Evolutionary conservation across 2,329 filamentous ascomycete genomes (phyloP).

Genomic region (Rosellinia necatrix): DNA sequence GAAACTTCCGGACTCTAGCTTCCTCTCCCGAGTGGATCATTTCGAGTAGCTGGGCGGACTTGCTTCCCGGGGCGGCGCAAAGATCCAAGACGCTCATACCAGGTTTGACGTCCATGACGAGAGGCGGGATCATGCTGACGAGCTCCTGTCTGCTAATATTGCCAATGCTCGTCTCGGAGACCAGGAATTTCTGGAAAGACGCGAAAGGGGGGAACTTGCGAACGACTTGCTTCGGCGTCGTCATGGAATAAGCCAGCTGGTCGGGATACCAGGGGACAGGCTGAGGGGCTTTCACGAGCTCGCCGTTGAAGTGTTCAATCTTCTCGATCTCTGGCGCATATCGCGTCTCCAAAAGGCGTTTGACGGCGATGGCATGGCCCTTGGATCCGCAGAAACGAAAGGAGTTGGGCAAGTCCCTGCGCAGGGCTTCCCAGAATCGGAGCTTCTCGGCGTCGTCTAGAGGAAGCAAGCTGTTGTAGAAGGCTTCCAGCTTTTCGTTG

Average conservation of each 20-base stretch:
- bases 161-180: slow-evolving; percentile 94
- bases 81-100: slow-evolving; percentile 94
- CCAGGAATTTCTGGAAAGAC: slow-evolving; percentile 95
- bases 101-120: slow-evolving; percentile 87
- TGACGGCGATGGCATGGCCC: slow-evolving; percentile 90
- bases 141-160: slow-evolving; percentile 98
- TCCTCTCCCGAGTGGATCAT: slow-evolving; percentile 94
- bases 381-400: slow-evolving; percentile 97
- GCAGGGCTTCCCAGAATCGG: slow-evolving; percentile 82
- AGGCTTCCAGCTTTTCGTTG: slow-evolving; percentile 84
- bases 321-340: slow-evolving; percentile 90
- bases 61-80: slow-evolving; percentile 96
- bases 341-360: slow-evolving; percentile 82
- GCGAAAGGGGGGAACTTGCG: slow-evolving; percentile 93
- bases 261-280: slow-evolving; percentile 93
- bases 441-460: slow-evolving; percentile 78
- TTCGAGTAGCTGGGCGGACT: slow-evolving; percentile 93
- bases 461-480: slow-evolving; percentile 79
- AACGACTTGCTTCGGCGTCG: slow-evolving; percentile 93
- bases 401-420: slow-evolving; percentile 89
- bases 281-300: slow-evolving; percentile 78
- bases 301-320: slow-evolving; percentile 81
- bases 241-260: slow-evolving; percentile 96
- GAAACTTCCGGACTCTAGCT: slow-evolving; percentile 74
- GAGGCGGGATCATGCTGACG: slow-evolving; percentile 97